Conservation (phyloP, 306 rosid genomes). For the Geum urbanum region DNA sequence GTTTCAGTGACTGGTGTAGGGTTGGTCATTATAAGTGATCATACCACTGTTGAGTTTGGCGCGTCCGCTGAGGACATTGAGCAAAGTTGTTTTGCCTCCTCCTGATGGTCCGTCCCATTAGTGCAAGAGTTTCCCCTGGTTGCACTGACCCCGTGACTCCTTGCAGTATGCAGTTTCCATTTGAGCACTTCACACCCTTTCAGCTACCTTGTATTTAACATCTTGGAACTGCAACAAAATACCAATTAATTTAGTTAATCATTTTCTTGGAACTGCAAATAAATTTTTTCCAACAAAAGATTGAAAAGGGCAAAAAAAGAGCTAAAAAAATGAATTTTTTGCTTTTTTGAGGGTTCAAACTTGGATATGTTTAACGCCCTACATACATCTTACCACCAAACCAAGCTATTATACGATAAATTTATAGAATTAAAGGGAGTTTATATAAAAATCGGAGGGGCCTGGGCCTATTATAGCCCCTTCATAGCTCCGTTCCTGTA, state of each 20-base stretch:
- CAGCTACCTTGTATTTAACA: slow-evolving; percentile 10
- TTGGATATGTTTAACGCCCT: too few relatives aligned
- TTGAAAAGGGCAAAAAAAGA: too few relatives aligned
- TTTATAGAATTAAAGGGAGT: too few relatives aligned
- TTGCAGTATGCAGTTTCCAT: slow-evolving; percentile 1
- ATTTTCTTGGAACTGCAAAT: too few relatives aligned
- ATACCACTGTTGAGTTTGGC: slow-evolving; percentile 17
- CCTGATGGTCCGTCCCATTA: slow-evolving; percentile 88
- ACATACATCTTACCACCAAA: too few relatives aligned
- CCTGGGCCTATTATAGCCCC: too few relatives aligned
- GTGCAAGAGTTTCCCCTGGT: slow-evolving; percentile 52
- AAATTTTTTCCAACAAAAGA: too few relatives aligned
- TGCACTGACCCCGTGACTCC: slow-evolving; percentile 16
- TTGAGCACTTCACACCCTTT: slow-evolving; percentile 7
- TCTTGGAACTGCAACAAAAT: slow-evolving; percentile 8
- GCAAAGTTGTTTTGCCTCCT: slow-evolving; percentile 56
- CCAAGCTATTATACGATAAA: too few relatives aligned
- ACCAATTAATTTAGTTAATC: not conserved
- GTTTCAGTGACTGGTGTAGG: slow-evolving; percentile 9
- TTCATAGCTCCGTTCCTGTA: too few relatives aligned
- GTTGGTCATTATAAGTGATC: not conserved
- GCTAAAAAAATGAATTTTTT: too few relatives aligned
- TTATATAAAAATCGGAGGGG: too few relatives aligned
- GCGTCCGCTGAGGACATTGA: slow-evolving; percentile 46
- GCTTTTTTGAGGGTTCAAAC: too few relatives aligned